Conservation (phyloP, 140 eudicot species). For the Flaveria floridana region DNA sequence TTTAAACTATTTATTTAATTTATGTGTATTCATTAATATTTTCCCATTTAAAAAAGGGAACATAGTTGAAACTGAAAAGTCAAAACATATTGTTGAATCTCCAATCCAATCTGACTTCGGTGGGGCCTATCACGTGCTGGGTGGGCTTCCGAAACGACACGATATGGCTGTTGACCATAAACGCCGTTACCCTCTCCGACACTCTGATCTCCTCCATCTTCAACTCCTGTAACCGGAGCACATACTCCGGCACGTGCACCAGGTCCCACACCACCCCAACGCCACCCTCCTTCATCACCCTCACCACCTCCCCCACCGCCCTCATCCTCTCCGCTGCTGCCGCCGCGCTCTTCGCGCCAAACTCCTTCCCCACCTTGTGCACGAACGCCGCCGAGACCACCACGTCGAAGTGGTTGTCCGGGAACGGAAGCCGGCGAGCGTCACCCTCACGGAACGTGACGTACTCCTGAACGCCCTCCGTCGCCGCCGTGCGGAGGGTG, state of each 20-base stretch:
- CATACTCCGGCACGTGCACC: constrained; percentile 83
- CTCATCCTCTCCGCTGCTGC: constrained; percentile 91
- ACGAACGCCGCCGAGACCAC: constrained; percentile 80
- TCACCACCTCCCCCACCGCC: constrained; percentile 79
- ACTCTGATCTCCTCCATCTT: constrained; percentile 91
- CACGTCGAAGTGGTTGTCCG: constrained; percentile 82
- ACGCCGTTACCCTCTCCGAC: constrained; percentile 91
- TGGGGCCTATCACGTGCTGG: constrained; percentile 67
- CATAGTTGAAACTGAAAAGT: not conserved
- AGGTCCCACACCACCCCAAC: constrained; percentile 96
- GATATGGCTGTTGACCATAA: constrained; percentile 85
- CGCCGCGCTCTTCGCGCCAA: constrained; percentile 66
- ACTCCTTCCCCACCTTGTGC: constrained; percentile 77
- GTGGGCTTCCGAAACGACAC: constrained; percentile 86
- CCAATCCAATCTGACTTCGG: constrained; percentile 81
- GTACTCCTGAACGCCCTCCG: constrained; percentile 90
- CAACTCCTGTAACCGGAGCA: constrained; percentile 65
- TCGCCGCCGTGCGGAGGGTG: constrained; percentile 61
- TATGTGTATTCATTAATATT: not conserved
- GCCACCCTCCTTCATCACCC: constrained; percentile 85
- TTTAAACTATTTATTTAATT: not conserved
- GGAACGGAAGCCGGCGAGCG: constrained; percentile 72
- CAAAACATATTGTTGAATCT: constrained; percentile 71
- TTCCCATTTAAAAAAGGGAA: constrained; percentile 8
- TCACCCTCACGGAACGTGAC: constrained; percentile 95